Evolutionary conservation across 768 basidiomycete species (phyloP).

Genomic region (Podaxis sp.): DNA sequence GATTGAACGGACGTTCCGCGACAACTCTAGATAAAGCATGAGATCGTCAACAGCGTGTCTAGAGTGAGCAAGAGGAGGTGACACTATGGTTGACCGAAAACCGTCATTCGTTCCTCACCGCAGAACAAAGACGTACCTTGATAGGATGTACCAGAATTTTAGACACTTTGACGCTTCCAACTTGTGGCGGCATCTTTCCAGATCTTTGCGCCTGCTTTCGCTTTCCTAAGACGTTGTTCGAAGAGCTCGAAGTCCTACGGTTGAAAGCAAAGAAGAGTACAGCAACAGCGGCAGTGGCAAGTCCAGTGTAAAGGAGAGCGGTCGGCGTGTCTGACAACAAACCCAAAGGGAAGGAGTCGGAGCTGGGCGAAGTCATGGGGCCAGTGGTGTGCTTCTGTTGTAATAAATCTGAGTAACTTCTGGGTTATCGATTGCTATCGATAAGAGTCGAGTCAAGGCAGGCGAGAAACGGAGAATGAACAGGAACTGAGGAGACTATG

Average conservation of each 20-base stretch:
- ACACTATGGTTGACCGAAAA: not conserved
- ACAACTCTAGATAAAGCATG: conserved; percentile 55
- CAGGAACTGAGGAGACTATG: not conserved
- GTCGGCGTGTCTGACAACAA: not conserved
- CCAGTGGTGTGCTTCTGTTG: not conserved
- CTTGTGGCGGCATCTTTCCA: conserved; percentile 17
- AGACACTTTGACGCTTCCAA: conserved; percentile 43
- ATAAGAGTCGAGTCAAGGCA: not conserved
- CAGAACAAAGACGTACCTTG: conserved; percentile 43
- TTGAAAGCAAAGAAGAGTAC: conserved; percentile 11
- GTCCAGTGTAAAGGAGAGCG: conserved; percentile 3
- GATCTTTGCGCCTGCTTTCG: not conserved
- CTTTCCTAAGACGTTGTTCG: not conserved
- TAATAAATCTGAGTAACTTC: not conserved
- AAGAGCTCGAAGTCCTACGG: not conserved
- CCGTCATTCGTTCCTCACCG: not conserved
- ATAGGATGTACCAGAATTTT: conserved; percentile 69
- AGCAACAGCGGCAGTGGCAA: not conserved
- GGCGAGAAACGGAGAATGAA: not conserved
- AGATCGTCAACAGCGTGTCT: not conserved
- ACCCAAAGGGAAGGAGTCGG: not conserved
- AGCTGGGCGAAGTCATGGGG: not conserved
- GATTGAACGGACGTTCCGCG: conserved; percentile 61
- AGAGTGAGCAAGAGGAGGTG: not conserved
- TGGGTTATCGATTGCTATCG: conserved; percentile 8